Percentiles rank a stretch among this genome's conserved stretches.
Evolutionary conservation across 345 rosid species (phyloP).

Genomic region (Lepidium africanum): DNA sequence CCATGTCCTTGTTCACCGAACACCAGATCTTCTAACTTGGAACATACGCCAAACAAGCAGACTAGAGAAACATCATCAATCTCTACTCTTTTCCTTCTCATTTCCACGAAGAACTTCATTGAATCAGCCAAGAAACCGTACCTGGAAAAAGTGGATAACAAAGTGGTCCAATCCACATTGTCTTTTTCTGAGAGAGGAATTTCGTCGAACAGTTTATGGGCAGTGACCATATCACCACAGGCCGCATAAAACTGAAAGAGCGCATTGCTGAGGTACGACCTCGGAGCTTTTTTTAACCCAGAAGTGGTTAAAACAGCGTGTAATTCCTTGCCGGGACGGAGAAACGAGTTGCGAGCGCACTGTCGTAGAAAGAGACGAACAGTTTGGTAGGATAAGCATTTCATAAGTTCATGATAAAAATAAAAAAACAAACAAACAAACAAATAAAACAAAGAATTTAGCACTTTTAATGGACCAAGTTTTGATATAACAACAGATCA

Average conservation of each 20-base stretch:
- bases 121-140: constrained; percentile 22
- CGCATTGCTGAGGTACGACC: constrained; percentile 45
- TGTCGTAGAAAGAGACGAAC: constrained; percentile 53
- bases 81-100: constrained; percentile 31
- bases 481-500: too few relatives aligned
- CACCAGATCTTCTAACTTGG: constrained; percentile 35
- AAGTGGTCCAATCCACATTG: constrained; percentile 61
- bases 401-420: constrained; percentile 19
- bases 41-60: constrained; percentile 49
- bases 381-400: constrained; percentile 25
- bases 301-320: constrained; percentile 58
- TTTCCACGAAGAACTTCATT: constrained; percentile 36
- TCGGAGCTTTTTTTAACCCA: constrained; percentile 30
- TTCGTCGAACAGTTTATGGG: constrained; percentile 59
- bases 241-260: constrained; percentile 48
- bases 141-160: constrained; percentile 46
- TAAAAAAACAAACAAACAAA: too few relatives aligned
- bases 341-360: constrained; percentile 40
- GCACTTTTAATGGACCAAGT: too few relatives aligned
- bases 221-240: constrained; percentile 33
- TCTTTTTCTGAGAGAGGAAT: constrained; percentile 58
- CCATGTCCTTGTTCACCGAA: constrained; percentile 65
- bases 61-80: constrained; percentile 57
- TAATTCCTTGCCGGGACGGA: constrained; percentile 38
- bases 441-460: too few relatives aligned